These are phyloP conservation scores for Nyssa sinensis DNA, from an alignment of 148 eudicot genomes.

Conservation along the genomic window DNA sequence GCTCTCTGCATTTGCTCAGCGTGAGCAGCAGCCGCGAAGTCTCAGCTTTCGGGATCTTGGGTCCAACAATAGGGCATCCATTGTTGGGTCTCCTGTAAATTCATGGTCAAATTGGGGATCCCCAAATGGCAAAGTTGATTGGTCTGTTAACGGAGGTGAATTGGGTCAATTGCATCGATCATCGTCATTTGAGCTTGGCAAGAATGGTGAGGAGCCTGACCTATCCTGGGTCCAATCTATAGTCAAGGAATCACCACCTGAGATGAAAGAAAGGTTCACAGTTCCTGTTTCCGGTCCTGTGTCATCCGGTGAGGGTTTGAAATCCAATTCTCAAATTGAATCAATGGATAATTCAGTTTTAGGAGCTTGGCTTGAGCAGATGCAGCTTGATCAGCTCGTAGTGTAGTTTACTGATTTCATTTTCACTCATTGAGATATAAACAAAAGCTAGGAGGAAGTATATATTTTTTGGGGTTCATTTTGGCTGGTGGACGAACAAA, in stretches of 20 bases:
- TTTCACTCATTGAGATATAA: constrained; percentile 12
- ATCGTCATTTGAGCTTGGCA: constrained; percentile 43
- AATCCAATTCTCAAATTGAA: constrained; percentile 32
- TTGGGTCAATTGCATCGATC: constrained; percentile 34
- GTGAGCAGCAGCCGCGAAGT: constrained; percentile 53
- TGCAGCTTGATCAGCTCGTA: constrained; percentile 67
- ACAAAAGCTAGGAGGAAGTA: constrained; percentile 28
- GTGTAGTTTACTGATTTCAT: constrained; percentile 28
- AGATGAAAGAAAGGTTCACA: constrained; percentile 30
- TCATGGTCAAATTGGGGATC: constrained; percentile 61
- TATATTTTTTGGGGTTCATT: constrained; percentile 26
- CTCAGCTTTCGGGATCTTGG: constrained; percentile 61
- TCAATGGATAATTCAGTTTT: constrained; percentile 50
- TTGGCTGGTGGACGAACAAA: constrained; percentile 16
- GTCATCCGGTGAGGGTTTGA: constrained; percentile 37
- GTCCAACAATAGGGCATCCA: constrained; percentile 27
- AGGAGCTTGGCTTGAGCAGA: constrained; percentile 79
- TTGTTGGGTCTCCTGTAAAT: constrained; percentile 42
- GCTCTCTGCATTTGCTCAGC: constrained; percentile 47
- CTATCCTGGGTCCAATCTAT: constrained; percentile 74
- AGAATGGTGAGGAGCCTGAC: constrained; percentile 62
- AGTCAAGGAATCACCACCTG: constrained; percentile 72
- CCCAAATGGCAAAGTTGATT: constrained; percentile 45
- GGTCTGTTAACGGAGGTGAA: constrained; percentile 46
- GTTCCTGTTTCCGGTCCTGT: constrained; percentile 34